phyloP scores from a whole-genome alignment of 2,329 filamentous ascomycete genomes.

The Eutypa lata region DNA sequence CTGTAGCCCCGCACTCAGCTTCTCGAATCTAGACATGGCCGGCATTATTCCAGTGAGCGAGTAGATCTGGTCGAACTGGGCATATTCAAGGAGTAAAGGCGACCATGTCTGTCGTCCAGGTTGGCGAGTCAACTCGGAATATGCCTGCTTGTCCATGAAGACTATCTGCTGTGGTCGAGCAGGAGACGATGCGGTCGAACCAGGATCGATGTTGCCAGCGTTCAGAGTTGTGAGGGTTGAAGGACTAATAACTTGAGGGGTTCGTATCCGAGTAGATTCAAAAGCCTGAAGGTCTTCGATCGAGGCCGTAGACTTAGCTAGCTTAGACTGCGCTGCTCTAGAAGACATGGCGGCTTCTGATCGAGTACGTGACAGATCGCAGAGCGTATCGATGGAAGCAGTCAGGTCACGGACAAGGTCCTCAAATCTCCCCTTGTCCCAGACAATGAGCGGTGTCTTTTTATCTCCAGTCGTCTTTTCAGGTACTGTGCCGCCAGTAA shows the following conservation, averaged over 20 bases:
- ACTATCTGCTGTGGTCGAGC: constrained; percentile 43
- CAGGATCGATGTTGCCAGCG: neutral
- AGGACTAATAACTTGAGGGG: constrained; percentile 59
- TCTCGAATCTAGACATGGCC: constrained; percentile 63
- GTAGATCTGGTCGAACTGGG: constrained; percentile 60
- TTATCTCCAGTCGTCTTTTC: constrained; percentile 41
- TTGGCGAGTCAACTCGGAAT: constrained; percentile 43
- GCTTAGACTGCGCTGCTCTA: constrained; percentile 27
- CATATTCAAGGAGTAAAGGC: constrained; percentile 70
- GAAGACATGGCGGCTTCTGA: constrained; percentile 39
- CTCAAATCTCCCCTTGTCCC: constrained; percentile 71
- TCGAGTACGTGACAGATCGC: constrained; percentile 69
- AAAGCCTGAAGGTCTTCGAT: constrained; percentile 49
- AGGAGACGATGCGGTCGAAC: neutral
- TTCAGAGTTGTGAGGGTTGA: constrained; percentile 46
- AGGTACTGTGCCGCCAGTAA: constrained; percentile 34
- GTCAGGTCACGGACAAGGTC: constrained; percentile 73
- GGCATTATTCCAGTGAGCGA: constrained; percentile 61
- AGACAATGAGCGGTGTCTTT: constrained; percentile 57
- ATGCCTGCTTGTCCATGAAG: constrained; percentile 51
- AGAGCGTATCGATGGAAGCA: constrained; percentile 74
- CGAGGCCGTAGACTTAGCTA: constrained; percentile 33
- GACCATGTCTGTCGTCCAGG: constrained; percentile 43
- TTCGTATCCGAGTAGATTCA: constrained; percentile 59
- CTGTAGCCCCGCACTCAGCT: constrained; percentile 56